A percentile compares a stretch with the other conserved stretches of the same genome.
Evolutionary conservation across 192 early-diverging fungal species (phyloP).

Genomic region (Rhizoclosmatium sp.): DNA sequence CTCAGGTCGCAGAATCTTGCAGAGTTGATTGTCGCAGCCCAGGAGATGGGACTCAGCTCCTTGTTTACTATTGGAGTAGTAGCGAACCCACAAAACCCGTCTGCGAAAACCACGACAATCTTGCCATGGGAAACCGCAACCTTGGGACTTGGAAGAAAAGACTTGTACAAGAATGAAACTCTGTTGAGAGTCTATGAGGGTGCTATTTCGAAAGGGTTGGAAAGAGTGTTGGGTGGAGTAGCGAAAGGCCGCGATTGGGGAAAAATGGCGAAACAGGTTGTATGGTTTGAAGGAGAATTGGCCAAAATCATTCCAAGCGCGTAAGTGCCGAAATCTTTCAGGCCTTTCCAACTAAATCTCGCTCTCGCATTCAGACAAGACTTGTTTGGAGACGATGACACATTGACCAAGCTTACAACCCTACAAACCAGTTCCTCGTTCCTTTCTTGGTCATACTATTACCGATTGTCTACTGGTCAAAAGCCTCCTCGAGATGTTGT

Average conservation of each 20-base stretch:
- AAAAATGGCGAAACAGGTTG: conserved; percentile 9
- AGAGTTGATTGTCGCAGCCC: not conserved
- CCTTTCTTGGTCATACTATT: conserved; percentile 19
- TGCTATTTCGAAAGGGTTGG: not conserved
- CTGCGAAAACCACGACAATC: conserved; percentile 2
- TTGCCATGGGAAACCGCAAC: conserved; percentile 10
- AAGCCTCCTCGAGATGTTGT: not conserved
- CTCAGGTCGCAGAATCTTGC: conserved; percentile 8
- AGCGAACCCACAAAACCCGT: not conserved
- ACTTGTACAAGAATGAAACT: conserved; percentile 10
- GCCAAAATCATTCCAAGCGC: conserved; percentile 5
- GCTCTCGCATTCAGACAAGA: not conserved
- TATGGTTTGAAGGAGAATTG: conserved; percentile 18
- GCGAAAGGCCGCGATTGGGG: not conserved
- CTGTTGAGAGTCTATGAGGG: conserved; percentile 9
- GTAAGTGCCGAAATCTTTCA: not conserved
- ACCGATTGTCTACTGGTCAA: conserved; percentile 6
- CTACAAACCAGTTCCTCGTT: conserved; percentile 14
- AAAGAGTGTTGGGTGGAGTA: not conserved
- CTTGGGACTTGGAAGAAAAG: conserved; percentile 9
- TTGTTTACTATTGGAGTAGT: conserved; percentile 19
- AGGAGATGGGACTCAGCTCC: conserved; percentile 7
- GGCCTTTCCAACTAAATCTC: not conserved
- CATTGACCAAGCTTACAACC: not conserved
- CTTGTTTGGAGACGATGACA: not conserved